Base-by-base conservation (phyloP, 176 grass and related monocot species). In the Bromus sterilis region DNA sequence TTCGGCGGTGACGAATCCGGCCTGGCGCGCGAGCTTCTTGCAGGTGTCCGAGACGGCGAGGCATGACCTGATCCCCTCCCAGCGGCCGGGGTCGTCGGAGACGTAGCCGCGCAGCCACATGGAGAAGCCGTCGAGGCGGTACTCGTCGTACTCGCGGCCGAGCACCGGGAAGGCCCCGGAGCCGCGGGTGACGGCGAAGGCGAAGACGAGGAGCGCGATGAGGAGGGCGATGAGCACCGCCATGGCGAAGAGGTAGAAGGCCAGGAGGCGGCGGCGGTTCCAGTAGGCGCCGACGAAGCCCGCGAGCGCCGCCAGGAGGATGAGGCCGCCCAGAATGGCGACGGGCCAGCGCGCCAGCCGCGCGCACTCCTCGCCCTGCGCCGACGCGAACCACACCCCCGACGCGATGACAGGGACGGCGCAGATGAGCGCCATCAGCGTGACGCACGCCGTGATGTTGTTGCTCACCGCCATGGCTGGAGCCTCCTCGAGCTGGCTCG, bases 171-270 rank as follows among this genome's bases (percentile, higher is more conserved):
- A 91, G 1, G 67, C 78, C 0, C 92, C 92, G 37, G 87, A 86
- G 2, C 89, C 84, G 15, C 84, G 77, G 9, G 92, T 95, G 63
- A 95, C 92, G 74, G 87, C 92, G 85, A 89, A 98, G 84, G 95
- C 92, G 56, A 94, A 93, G 79, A 83, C 79, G 61, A 98, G 88
- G 29, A 98, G 87, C 32, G 23, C 81, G 68, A 98, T 71, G 90
- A 98, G 95, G 16, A 94, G 69, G 39, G 79, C 75, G 35, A 98
- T 72, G 82, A 98, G 92, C 6, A 41, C 46, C 13, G 81, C 95
- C 95, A 95, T 98, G 86, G 88, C 82, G 88, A 89, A 95, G 75
- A 95, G 95, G 90, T 98, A 98, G 90, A 89, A 66, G 15, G 88
- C 92, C 4, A 98, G 95, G 13, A 98, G 95, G 67, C 95, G 51